These are phyloP conservation scores for Vitis rupestris DNA, from an alignment of 164 flowering plant genomes.

Conservation along the genomic window DNA sequence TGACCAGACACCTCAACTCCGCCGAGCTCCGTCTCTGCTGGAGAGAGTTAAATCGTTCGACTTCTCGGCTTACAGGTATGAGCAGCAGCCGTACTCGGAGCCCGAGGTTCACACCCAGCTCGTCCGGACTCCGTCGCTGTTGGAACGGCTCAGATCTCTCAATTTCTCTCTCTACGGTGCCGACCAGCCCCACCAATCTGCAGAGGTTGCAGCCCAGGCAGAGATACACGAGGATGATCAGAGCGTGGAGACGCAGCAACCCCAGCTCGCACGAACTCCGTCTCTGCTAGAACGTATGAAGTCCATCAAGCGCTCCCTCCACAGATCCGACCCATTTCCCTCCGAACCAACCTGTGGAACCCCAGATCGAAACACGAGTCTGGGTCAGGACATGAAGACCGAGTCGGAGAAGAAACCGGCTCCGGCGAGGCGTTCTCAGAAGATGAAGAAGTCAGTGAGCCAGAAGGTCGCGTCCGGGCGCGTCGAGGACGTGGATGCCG, in stretches of 20 bases:
- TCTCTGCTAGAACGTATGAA: conserved; percentile 40
- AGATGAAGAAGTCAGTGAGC: conserved; percentile 35
- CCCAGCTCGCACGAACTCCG: conserved; percentile 26
- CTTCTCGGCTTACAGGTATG: conserved; percentile 14
- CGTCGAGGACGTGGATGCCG: conserved; percentile 22
- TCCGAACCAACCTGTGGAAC: neutral
- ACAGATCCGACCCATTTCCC: conserved; percentile 12
- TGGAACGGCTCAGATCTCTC: conserved; percentile 3
- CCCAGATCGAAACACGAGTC: neutral
- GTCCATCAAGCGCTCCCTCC: conserved; percentile 36
- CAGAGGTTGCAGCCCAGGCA: too few relatives aligned
- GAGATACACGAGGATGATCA: too few relatives aligned
- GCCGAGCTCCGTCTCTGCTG: conserved; percentile 27
- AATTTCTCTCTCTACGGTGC: neutral
- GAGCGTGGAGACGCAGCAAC: neutral
- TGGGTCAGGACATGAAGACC: neutral
- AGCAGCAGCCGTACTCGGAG: neutral
- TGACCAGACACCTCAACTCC: conserved; percentile 6
- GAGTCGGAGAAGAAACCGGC: conserved; percentile 14
- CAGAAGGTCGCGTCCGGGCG: conserved; percentile 12
- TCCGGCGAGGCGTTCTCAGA: conserved; percentile 5
- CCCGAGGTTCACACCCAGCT: neutral
- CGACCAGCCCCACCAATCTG: too few relatives aligned
- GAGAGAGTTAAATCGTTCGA: conserved; percentile 28
- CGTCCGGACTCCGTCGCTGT: conserved; percentile 6